Base-by-base conservation (phyloP, 2,329 filamentous ascomycete species). In the Trichoderma atrobrunneum region DNA sequence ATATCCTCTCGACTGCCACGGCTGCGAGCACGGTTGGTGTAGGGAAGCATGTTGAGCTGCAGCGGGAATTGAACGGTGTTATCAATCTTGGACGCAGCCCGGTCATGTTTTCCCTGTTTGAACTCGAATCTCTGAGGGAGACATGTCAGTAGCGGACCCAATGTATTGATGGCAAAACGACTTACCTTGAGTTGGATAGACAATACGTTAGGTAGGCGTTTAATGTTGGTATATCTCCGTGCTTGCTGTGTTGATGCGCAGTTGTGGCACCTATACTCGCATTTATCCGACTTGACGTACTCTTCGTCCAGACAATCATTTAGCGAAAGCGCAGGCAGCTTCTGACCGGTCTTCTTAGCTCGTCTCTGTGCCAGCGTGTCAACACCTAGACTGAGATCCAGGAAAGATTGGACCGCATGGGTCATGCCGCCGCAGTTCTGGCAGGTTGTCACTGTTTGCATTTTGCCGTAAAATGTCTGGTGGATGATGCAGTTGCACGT, bases 401-500 rank as follows among this genome's bases (percentile, higher is more conserved):
- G 90, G 80, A 98, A 96, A 0, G 94, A 95, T 78, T 98, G 94
- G 56, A 94, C 89, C 1, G 94, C 91, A 73, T 92, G 91, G 1
- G 93, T 97, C 26, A 92, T 89, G 75, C 94, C 95, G 72, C 90
- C 87, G 81, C 95, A 98, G 77, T 92, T 92, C 78, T 94, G 92
- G 81, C 95, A 99, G 21, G 93, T 97, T 51, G 97, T 95, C 24
- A 92, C 95, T 78, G 92, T 96, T 77, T 93, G 93, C 73, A 97
- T 89, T 79, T 97, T 95, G 73, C 96, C 96, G 80, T 95, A 97
- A 78, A 98, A 98, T 0, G 93, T 95, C 79, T 95, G 93, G 80
- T 98, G 96, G 76, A 98, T 92, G 77, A 98, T 93, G 81, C 95
- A 99, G 72, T 91, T 89, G 84, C 96, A 98, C 76, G 83, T 88